Percentiles rank a stretch among this genome's conserved stretches.
Evolutionary conservation across 768 basidiomycete genomes (phyloP).

Genomic region (Lactarius deliciosus): DNA sequence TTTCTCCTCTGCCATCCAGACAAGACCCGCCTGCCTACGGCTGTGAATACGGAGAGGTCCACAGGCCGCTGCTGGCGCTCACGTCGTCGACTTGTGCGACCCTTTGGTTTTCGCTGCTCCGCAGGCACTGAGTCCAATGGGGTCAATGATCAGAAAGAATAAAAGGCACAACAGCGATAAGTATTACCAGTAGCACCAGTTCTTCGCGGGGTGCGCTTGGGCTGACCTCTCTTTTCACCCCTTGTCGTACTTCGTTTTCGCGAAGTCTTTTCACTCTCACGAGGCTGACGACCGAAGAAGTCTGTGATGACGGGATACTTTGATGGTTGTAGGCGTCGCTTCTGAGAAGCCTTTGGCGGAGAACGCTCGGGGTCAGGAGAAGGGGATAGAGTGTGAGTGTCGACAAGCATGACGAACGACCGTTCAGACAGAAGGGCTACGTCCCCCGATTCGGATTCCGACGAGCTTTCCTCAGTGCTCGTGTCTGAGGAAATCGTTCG

Average conservation of each 20-base stretch:
- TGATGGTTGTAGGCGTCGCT: conserved; percentile 12
- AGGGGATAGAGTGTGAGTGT: not conserved
- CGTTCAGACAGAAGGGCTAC: conserved; percentile 7
- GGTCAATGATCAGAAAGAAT: not conserved
- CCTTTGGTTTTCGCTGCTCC: not conserved
- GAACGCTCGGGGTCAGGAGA: conserved; percentile 5
- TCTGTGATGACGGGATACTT: conserved; percentile 18
- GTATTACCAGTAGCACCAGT: conserved; percentile 2
- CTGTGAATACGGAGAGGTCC: conserved; percentile 42
- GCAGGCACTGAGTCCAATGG: not conserved
- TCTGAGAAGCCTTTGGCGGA: not conserved
- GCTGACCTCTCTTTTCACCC: conserved; percentile 1
- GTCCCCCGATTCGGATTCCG: not conserved
- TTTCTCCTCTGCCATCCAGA: conserved; percentile 38
- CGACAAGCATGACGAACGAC: conserved; percentile 15
- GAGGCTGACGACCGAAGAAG: conserved; percentile 10
- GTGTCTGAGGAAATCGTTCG: conserved; percentile 6
- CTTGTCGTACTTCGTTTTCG: conserved; percentile 7
- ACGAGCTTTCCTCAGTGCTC: conserved; percentile 4
- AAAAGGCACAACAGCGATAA: not conserved
- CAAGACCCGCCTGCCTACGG: conserved; percentile 41
- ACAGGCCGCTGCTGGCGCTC: conserved; percentile 33
- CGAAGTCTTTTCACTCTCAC: conserved; percentile 4
- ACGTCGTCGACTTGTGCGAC: conserved; percentile 9
- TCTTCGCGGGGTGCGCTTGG: not conserved